phyloP scores from a whole-genome alignment of 106 monocot genomes.

The Dendrobium nobile region DNA sequence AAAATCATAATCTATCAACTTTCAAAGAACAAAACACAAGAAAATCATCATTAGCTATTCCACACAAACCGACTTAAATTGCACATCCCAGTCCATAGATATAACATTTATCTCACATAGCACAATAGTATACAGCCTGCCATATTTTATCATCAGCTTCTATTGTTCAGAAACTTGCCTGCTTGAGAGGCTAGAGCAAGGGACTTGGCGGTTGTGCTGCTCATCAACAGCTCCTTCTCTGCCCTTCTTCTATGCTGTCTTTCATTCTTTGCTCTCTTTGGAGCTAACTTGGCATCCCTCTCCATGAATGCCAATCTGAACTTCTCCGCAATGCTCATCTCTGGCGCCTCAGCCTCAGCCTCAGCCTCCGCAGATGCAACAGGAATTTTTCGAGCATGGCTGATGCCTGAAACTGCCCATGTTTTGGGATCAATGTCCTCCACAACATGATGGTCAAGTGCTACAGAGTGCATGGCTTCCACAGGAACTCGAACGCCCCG shows the following conservation, averaged over 20 bases:
- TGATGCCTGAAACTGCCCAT: conserved; percentile 40
- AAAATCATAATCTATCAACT: too few relatives aligned
- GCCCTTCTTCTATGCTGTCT: conserved; percentile 67
- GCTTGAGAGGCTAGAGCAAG: conserved; percentile 66
- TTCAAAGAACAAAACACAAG: too few relatives aligned
- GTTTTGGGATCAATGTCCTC: conserved; percentile 74
- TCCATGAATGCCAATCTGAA: conserved; percentile 82
- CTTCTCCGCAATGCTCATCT: conserved; percentile 64
- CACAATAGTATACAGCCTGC: too few relatives aligned
- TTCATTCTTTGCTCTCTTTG: conserved; percentile 87
- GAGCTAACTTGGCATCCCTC: conserved; percentile 78
- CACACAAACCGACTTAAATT: too few relatives aligned
- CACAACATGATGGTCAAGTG: conserved; percentile 51
- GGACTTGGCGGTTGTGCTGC: conserved; percentile 57
- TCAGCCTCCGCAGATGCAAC: background rate
- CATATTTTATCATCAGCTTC: background rate
- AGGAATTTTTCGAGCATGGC: conserved; percentile 10
- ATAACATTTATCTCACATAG: too few relatives aligned
- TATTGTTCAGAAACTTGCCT: conserved; percentile 32
- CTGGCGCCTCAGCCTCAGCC: conserved; percentile 1
- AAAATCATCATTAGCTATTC: too few relatives aligned
- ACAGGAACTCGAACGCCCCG: conserved; percentile 46
- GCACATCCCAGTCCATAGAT: too few relatives aligned
- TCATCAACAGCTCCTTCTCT: conserved; percentile 59
- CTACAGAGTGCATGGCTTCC: conserved; percentile 37